Base-by-base conservation (phyloP, 176 grass and related monocot species). In the Oryza punctata region DNA sequence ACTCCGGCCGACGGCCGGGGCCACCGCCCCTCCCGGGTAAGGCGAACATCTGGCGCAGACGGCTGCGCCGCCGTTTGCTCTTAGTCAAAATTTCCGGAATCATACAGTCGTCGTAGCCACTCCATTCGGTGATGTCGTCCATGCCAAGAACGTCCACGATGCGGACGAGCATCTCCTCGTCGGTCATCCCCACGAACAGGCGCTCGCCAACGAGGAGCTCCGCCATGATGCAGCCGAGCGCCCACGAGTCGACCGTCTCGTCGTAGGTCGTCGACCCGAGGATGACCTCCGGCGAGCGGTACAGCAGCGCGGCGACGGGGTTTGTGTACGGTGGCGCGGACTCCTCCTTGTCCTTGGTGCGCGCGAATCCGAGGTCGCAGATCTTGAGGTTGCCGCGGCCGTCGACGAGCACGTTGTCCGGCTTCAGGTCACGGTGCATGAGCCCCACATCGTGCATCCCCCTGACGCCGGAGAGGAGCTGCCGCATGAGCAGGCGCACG, bases 291-390 rank as follows among this genome's bases (percentile, higher is more conserved):
- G 80, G 80, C 69, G 80, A 38, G 26, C 69, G 69, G 69, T 73
- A 82, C 69, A 38, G 44, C 57, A 82, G 54, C 25, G 80, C 72
- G 1, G 19, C 80, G 6, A 82, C 26, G 16, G 35, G 25, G 6
- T 69, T 1, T 69, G 80, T 63, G 18, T 11, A 30, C 25, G 50
- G 79, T 50, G 69, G 14, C 7, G 0, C 3, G 23, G 0, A 1
- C 12, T 0, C 13, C 26, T 2, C 16, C n/a, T 60, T 16, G 13
- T 3, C 16, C n/a, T 60, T 25, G 13, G 33, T 0, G 67, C 80
- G 80, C 5, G 82, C 76, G 5, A 82, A 38, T 1, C 85, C 85
- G 25, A 87, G 75, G 59, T 87, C 85, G 69, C 78, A 87, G 38
- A 87, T 76, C 70, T 87, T 87, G 77, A 87, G 19, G 23, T 26